Evolutionary conservation across 345 rosid genomes (phyloP), one percentile per base, ranked within the genome.

Genomic region (Mercurialis annua): DNA sequence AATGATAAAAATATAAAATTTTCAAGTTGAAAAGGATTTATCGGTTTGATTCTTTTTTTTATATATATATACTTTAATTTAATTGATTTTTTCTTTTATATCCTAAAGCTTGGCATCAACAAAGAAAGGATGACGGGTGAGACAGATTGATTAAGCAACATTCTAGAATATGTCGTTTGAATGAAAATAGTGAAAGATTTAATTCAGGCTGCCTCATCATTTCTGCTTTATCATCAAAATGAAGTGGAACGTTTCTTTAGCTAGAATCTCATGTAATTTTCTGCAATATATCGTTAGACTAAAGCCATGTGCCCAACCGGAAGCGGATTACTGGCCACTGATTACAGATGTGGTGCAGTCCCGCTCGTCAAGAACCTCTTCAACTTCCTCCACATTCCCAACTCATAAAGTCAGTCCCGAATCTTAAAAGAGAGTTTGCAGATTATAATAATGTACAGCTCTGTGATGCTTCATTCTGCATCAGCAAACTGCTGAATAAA

Each of bases 261-360:
- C 57, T 62, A n/a, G 11, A 31, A 66, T 54, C 26, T 30, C 36
- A 16, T 23, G n/a, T 15, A 66, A 71, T 20, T 30, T 18, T 2
- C 26, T n/a, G 4, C 18, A 36, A 33, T 5, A 15, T n/a, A n/a
- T 8, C 20, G 34, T 4, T 6, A 97, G 21, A 87, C 90, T 73
- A 96, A 97, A 69, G 93, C 97, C 9, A 78, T 92, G 98, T 64
- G 90, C 87, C 66, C 98, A 90, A 74, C 72, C 85, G 31, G 98
- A 90, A 83, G 90, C 97, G 69, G 92, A 83, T 78, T 92, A 90
- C 70, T 76, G 98, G 71, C 98, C 97, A 24, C 69, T 92, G 46
- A 92, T 92, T 90, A 86, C 87, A n/a, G 97, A 92, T 67, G 90
- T 92, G n/a, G 98, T 87, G 30, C 98, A 6, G 68, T 92, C 67